phyloP scores from a whole-genome alignment of 495 filamentous ascomycete species.

The Rostrohypoxylon terebratum region DNA sequence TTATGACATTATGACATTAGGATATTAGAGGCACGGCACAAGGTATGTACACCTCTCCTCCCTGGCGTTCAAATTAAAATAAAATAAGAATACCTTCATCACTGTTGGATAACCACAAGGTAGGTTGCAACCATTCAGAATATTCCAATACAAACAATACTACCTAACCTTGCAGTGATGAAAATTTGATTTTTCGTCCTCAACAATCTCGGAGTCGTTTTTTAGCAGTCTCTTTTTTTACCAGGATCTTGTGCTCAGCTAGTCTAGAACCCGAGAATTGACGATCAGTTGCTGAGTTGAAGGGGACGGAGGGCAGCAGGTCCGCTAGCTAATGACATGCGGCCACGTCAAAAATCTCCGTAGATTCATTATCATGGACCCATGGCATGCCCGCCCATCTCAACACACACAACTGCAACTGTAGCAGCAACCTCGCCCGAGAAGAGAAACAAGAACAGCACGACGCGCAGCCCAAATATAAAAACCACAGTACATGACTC shows the following conservation, averaged over 20 bases:
- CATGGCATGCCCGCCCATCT: constrained; percentile 48
- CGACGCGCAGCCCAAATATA: constrained; percentile 1
- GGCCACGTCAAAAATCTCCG: constrained; percentile 55
- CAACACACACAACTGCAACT: constrained; percentile 33
- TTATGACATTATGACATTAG: background rate
- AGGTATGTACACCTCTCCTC: background rate
- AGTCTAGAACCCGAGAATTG: constrained; percentile 43
- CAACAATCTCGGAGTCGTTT: constrained; percentile 1
- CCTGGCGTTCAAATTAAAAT: background rate
- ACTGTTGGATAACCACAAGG: background rate
- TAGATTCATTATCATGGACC: constrained; percentile 46
- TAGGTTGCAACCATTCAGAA: background rate
- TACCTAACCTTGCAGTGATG: background rate
- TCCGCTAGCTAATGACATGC: constrained; percentile 51
- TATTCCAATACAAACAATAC: background rate
- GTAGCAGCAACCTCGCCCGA: constrained; percentile 4
- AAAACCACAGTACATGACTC: constrained; percentile 22
- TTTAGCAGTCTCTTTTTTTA: background rate
- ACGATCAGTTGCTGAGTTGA: constrained; percentile 45
- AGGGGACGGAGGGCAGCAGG: constrained; percentile 47
- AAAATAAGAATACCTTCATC: background rate
- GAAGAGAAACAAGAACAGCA: constrained; percentile 12
- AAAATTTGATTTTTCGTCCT: background rate
- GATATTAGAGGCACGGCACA: background rate
- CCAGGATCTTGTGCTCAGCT: constrained; percentile 20